These are phyloP conservation scores for Cucumis cinereus DNA, from an alignment of 306 rosid genomes.

Conservation along the genomic window DNA sequence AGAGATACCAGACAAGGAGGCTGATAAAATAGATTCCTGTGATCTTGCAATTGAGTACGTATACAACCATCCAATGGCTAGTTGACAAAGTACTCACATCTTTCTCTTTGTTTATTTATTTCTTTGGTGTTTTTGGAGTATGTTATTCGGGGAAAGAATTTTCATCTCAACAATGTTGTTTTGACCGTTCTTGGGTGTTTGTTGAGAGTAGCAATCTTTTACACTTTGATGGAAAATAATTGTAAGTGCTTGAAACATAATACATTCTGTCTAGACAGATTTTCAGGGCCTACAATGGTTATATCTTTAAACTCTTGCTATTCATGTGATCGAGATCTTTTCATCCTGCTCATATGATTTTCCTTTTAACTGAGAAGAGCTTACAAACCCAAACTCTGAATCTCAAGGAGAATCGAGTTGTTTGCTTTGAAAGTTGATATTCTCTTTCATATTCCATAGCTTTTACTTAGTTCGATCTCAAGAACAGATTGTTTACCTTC, in stretches of 20 bases:
- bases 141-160: neutral
- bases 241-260: neutral
- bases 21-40: constrained; percentile 71
- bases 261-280: neutral
- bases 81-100: constrained; percentile 20
- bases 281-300: constrained; percentile 1
- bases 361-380: neutral
- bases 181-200: neutral
- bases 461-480: neutral
- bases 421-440: neutral
- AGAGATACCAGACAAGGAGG: constrained; percentile 92
- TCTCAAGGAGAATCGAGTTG: neutral
- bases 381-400: neutral
- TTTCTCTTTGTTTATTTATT: neutral
- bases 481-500: neutral
- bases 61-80: constrained; percentile 81
- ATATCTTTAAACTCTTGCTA: neutral
- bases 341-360: neutral
- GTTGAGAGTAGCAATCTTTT: neutral
- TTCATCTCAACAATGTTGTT: neutral
- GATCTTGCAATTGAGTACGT: constrained; percentile 81
- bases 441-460: neutral
- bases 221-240: neutral
- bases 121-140: constrained; percentile 2
- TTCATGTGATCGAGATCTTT: neutral